Evolutionary conservation across 2,329 filamentous ascomycete species (phyloP), one percentile per base, ranked within the genome.

Genomic region (Sordariomycetes sp.): DNA sequence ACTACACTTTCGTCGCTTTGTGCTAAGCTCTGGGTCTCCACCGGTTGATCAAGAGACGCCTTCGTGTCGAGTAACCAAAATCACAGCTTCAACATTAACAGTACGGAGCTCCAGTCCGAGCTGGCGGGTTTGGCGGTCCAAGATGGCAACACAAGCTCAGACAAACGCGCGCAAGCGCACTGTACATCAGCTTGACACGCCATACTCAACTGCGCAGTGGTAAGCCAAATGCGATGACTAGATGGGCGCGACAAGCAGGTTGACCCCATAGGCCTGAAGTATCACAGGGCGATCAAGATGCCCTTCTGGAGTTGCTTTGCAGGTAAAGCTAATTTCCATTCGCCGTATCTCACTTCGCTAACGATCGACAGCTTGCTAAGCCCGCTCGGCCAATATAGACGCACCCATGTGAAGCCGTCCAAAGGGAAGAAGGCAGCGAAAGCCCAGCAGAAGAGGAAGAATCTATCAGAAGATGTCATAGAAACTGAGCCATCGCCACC

Each of bases 241-340:
- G n/a, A n/a, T 24, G 12, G 23, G 12, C 27, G 14, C 31, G 3
- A 21, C 16, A 4, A 18, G 3, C 8, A 8, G 7, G 11, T 15
- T 17, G 15, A n/a, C 10, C 12, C 15, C 8, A 25, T 7, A 86
- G 81, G 79, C 81, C 81, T 7, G 54, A 66, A 27, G 65, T 82
- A 28, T 61, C 64, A 3, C 49, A 58, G 14, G 60, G 73, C 32
- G 65, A 82, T 34, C 77, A 83, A 52, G 69, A 79, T 33, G 64
- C 67, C 4, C 79, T 84, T 24, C 50, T 84, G 8, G 77, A 83
- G 41, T 61, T 86, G 32, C 62, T 84, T 5, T 82, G 73, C 70
- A 70, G 64, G 80, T 83, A 66, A 38, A 54, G 44, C 15, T 28
- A 32, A 61, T 10, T 17, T 17, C n/a, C 3, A 32, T 24, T 10